Evolutionary conservation across 306 rosid species (phyloP).

Genomic region (Cicer judaicum): DNA sequence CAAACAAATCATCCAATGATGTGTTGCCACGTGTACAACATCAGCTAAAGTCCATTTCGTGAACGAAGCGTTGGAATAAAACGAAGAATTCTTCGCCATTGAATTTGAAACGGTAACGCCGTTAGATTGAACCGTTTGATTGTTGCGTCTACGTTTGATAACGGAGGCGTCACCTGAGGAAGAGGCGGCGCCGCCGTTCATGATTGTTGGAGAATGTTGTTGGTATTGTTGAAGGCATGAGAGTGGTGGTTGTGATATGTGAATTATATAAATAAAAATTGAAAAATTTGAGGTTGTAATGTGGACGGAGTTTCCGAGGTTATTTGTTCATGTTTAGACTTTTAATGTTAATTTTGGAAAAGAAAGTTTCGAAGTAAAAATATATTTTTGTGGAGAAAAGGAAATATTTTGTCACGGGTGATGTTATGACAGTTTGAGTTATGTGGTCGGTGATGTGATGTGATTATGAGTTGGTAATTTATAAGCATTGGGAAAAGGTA

Average conservation of each 20-base stretch:
- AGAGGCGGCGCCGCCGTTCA: slow-evolving; percentile 53
- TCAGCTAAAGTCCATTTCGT: slow-evolving; percentile 74
- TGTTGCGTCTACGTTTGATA: slow-evolving; percentile 33
- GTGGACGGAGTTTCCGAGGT: slow-evolving; percentile 61
- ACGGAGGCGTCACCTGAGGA: slow-evolving; percentile 37
- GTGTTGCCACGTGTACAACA: slow-evolving; percentile 61
- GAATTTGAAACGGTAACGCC: slow-evolving; percentile 22
- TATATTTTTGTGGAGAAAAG: background rate
- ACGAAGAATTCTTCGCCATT: slow-evolving; percentile 38
- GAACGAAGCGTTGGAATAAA: slow-evolving; percentile 50
- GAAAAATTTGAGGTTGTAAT: background rate
- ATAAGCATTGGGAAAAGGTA: too few relatives aligned
- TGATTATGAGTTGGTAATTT: too few relatives aligned
- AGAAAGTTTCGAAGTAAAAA: background rate
- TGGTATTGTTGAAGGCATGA: background rate
- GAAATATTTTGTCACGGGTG: background rate
- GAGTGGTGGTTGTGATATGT: background rate
- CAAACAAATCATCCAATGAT: slow-evolving; percentile 83
- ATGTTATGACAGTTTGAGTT: background rate
- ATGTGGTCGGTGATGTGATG: slow-evolving; percentile 4
- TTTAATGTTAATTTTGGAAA: background rate
- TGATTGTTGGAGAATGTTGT: slow-evolving; percentile 9
- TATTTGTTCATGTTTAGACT: background rate
- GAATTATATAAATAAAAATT: slow-evolving; percentile 14
- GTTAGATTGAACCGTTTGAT: background rate